Base-by-base conservation (phyloP, 2,329 filamentous ascomycete species). In the Nakataea oryzae region DNA sequence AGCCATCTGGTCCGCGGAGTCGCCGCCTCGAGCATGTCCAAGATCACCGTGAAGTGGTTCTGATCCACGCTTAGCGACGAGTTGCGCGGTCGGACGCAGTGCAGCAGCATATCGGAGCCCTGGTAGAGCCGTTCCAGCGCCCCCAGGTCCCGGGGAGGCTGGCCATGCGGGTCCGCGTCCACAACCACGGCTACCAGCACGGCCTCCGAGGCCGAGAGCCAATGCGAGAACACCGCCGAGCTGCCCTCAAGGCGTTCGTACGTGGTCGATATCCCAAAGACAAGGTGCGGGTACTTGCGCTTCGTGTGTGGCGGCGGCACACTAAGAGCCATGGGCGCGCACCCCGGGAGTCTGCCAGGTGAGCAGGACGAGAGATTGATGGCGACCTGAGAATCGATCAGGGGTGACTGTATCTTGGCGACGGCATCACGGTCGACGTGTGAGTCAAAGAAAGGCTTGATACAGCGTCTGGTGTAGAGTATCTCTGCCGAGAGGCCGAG, bases 221-320 rank as follows among this genome's bases (percentile, higher is more conserved):
- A 86, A 65, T 83, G 81, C 17, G 77, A 72, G 62, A 86, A 82
- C 21, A 78, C 74, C 13, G 77, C 71, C 47, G 85, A 71, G 0
- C 82, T 82, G 8, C 77, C 75, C 54, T 76, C 71, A 62, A 86
- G 70, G 41, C 84, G 77, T 29, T 76, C 74, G 34, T 79, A 74
- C 9, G 74, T 79, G 27, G 83, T 85, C 0, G 83, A 81, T 5
- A 86, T 77, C 62, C 82, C 84, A 64, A 87, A 86, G 62, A 83
- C 71, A 57, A 85, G 75, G 60, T 85, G 77, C 0, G 75, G 72
- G 65, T 82, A 81, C 11, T 74, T 74, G 32, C 71, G 67, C 32
- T 69, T 67, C 0, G 78, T 76, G 59, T 77, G 78, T 0, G 78
- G 74, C 0, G 67, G 66, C 0, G 81, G 77, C 0, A 85, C 80